Evolutionary conservation across 257 asterid genomes (phyloP).

Genomic region (Fraxinus americana): DNA sequence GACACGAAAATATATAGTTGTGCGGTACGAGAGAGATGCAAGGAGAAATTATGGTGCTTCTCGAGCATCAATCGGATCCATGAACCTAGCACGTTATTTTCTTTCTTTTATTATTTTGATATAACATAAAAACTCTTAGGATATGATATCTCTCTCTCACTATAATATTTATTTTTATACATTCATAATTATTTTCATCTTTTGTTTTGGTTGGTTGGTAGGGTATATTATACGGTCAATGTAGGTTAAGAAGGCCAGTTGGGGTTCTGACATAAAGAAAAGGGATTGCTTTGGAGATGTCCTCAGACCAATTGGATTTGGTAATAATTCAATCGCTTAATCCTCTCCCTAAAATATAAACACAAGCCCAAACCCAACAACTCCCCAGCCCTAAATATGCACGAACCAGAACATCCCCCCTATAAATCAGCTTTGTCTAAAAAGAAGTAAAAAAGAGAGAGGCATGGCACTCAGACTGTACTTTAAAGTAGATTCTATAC

Average conservation of each 20-base stretch:
- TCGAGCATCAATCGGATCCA: too few relatives aligned
- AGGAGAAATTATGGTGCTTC: background rate
- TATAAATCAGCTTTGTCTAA: conserved; percentile 21
- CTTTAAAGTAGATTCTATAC: background rate
- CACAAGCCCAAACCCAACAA: background rate
- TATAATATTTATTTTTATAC: background rate
- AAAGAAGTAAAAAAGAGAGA: conserved; percentile 18
- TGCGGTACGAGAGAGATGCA: too few relatives aligned
- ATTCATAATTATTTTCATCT: conserved; percentile 6
- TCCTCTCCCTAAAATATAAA: background rate
- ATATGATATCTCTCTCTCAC: too few relatives aligned
- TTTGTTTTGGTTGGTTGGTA: conserved; percentile 31
- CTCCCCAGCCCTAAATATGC: background rate
- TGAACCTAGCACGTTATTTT: too few relatives aligned
- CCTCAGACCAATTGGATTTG: conserved; percentile 29
- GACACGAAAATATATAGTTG: too few relatives aligned
- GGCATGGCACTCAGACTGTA: background rate
- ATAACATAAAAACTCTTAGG: too few relatives aligned
- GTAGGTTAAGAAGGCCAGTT: conserved; percentile 34
- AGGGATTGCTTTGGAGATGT: conserved; percentile 27
- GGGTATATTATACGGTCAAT: conserved; percentile 33
- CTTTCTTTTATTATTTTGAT: too few relatives aligned
- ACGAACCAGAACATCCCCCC: conserved; percentile 31
- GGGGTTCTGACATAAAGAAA: conserved; percentile 23
- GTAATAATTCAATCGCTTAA: background rate